Evolutionary conservation across 495 filamentous ascomycete genomes (phyloP).

Genomic region (Neurospora tetraspora): DNA sequence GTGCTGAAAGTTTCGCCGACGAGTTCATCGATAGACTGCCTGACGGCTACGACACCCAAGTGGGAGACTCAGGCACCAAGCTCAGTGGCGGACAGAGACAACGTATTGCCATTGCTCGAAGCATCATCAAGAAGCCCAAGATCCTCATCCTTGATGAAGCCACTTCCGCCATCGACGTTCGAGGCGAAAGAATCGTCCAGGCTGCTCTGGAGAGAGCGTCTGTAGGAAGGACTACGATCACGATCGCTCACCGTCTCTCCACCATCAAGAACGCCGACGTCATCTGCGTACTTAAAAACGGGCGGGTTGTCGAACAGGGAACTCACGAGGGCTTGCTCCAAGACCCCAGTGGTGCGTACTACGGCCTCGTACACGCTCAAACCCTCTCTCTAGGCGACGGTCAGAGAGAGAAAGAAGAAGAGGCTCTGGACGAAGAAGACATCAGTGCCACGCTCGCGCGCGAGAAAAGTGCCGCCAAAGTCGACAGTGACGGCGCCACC

Average conservation of each 20-base stretch:
- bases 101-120: conserved; percentile 62
- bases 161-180: conserved; percentile 66
- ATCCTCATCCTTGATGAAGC: conserved; percentile 78
- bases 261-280: conserved; percentile 63
- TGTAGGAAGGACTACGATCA: conserved; percentile 63
- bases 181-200: conserved; percentile 60
- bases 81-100: conserved; percentile 50
- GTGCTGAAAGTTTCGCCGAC: conserved; percentile 46
- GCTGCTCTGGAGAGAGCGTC: conserved; percentile 57
- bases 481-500: conserved; percentile 13
- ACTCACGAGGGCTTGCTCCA: conserved; percentile 56
- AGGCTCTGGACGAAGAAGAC: conserved; percentile 29
- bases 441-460: conserved; percentile 28
- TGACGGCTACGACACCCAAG: conserved; percentile 49
- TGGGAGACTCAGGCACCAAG: conserved; percentile 41
- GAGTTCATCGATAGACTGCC: conserved; percentile 51
- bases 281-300: conserved; percentile 60
- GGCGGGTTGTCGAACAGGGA: conserved; percentile 50
- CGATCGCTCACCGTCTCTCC: conserved; percentile 62
- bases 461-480: conserved; percentile 37
- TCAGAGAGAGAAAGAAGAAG: conserved; percentile 9
- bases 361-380: conserved; percentile 43
- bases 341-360: conserved; percentile 42
- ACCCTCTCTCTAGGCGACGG: conserved; percentile 32
- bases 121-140: conserved; percentile 61